A percentile compares a stretch with the other conserved stretches of the same genome.
Evolutionary conservation across 192 early-diverging fungal genomes (phyloP).

Genomic region (Gryganskiella cystojenkinii): DNA sequence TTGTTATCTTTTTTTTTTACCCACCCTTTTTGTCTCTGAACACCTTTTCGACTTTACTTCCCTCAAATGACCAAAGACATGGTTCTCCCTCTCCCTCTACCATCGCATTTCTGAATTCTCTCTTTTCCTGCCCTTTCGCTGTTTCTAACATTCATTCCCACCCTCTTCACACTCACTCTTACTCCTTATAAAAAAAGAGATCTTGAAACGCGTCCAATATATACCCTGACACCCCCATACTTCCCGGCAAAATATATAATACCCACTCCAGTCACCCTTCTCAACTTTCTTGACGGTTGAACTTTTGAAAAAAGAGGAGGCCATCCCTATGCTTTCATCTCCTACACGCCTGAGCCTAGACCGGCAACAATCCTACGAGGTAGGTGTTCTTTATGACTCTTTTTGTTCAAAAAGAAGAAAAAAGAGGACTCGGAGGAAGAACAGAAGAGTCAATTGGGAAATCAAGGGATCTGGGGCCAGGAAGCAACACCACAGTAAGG

Average conservation of each 20-base stretch:
- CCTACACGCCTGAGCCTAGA: conserved; percentile 4
- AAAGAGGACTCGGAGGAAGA: too few relatives aligned
- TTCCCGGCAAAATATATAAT: too few relatives aligned
- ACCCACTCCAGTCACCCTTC: not conserved
- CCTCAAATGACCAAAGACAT: not conserved
- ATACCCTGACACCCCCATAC: too few relatives aligned
- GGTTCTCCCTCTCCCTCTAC: too few relatives aligned
- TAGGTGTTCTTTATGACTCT: not conserved
- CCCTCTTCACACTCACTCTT: not conserved
- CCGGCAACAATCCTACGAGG: conserved; percentile 7
- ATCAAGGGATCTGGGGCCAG: too few relatives aligned
- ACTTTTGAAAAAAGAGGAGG: not conserved
- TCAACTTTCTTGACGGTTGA: not conserved
- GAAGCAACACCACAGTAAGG: too few relatives aligned
- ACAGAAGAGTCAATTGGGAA: too few relatives aligned
- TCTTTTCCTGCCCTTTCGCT: not conserved
- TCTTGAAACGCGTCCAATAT: too few relatives aligned
- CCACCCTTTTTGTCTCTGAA: not conserved
- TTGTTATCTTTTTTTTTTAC: not conserved
- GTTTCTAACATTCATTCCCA: conserved; percentile 13
- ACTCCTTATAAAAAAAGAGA: too few relatives aligned
- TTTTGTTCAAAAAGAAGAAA: too few relatives aligned
- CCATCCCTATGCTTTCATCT: not conserved
- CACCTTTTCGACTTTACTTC: not conserved
- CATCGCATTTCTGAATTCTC: not conserved